Base-by-base conservation (phyloP, 352 stramenopile genomes). In the Pythium sukuiense region DNA sequence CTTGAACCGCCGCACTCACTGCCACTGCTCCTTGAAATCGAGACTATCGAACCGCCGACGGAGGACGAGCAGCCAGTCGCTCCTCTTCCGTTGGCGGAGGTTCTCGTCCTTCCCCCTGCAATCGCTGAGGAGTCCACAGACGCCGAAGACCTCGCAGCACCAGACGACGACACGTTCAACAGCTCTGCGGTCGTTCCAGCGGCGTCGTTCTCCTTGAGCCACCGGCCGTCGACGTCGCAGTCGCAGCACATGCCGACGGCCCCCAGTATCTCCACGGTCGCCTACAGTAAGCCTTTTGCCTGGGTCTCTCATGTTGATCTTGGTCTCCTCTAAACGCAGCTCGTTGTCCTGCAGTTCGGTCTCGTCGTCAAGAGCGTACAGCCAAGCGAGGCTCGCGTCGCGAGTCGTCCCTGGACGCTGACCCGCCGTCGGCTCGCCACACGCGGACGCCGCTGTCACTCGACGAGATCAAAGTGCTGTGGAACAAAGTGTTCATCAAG, bases 401-500 rank as follows among this genome's bases (percentile, higher is more conserved):
- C 7, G 65, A 71, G 24, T 48, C 45, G 0, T 27, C 41, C 4
- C 27, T 63, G 11, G 57, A 63, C 5, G 11, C 30, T 14, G 7
- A 29, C 27, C 4, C 35, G 16, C 32, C 35, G 16, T 55, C 33
- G 0, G 33, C 16, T 14, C 50, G 60, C 18, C n/a, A 26, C 16
- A 55, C 65, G 7, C 76, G 63, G 3, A 56, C 50, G 6, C 76
- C 78, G 18, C 30, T 89, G 3, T 76, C 81, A 2, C 69, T 59
- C 29, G 79, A 76, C 3, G 59, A 62, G 29, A 80, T 88, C 56
- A 68, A 66, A 61, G 65, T 48, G 32, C 55, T 84, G 16, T 91
- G 83, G 83, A 59, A 69, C 1, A 71, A 70, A 7, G 72, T 89
- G 32, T 82, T 91, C 20, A 48, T 48, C 16, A 83, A 78, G 24